These are phyloP conservation scores for Juglanconis juglandina DNA, from an alignment of 2,329 filamentous ascomycete species.

Conservation along the genomic window DNA sequence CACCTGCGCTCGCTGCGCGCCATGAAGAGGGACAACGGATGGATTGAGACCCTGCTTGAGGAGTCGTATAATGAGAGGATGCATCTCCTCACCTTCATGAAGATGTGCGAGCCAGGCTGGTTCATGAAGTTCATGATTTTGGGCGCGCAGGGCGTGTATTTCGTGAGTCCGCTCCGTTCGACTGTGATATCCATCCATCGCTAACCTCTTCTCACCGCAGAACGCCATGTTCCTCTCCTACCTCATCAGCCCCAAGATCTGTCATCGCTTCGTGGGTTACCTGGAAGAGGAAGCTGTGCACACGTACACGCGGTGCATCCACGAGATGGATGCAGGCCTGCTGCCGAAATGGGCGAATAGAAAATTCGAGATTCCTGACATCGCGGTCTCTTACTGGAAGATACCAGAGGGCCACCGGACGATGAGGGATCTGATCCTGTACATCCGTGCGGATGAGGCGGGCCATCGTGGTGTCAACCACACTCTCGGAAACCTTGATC, in stretches of 20 bases:
- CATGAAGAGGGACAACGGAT: slow-evolving; percentile 91
- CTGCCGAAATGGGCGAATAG: slow-evolving; percentile 74
- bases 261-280: slow-evolving; percentile 94
- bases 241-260: slow-evolving; percentile 79
- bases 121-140: slow-evolving; percentile 94
- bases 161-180: slow-evolving; percentile 38
- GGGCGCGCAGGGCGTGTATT: slow-evolving; percentile 91
- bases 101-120: slow-evolving; percentile 69
- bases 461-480: slow-evolving; percentile 95
- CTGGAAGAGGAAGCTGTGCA: slow-evolving; percentile 96
- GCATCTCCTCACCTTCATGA: slow-evolving; percentile 89
- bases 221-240: slow-evolving; percentile 90
- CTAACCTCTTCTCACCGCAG: neutral
- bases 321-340: slow-evolving; percentile 80
- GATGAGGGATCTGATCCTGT: slow-evolving; percentile 83
- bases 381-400: slow-evolving; percentile 88
- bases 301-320: slow-evolving; percentile 87
- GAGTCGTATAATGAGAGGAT: slow-evolving; percentile 92
- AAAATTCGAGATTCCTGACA: slow-evolving; percentile 75
- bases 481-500: slow-evolving; percentile 83
- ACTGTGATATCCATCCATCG: neutral
- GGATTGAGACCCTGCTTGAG: slow-evolving; percentile 89
- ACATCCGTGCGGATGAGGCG: slow-evolving; percentile 72
- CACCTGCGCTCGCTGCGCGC: slow-evolving; percentile 80
- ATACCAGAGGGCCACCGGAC: slow-evolving; percentile 81